Evolutionary conservation across 108 stramenopile genomes (phyloP).

Genomic region (Pseudonitzschia pungens): DNA sequence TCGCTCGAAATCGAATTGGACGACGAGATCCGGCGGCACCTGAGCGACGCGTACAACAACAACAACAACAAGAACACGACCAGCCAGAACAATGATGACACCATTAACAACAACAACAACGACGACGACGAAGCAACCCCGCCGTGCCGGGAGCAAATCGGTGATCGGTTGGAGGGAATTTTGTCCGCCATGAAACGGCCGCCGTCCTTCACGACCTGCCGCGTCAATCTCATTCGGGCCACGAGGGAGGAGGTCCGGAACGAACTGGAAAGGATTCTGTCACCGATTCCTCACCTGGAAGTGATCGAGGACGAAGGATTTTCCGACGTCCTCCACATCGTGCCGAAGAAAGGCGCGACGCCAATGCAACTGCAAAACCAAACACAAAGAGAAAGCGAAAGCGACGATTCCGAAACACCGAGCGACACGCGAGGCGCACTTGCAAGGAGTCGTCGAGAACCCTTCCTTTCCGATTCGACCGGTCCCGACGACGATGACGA

Average conservation of each 20-base stretch:
- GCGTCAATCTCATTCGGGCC: conserved; percentile 48
- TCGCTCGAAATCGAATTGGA: conserved; percentile 23
- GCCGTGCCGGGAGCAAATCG: no score
- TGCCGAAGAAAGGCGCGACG: no score
- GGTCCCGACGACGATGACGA: neutral
- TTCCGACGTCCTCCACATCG: conserved; percentile 35
- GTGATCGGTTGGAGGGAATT: conserved; percentile 37
- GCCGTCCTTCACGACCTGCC: conserved; percentile 48
- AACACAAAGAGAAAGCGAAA: neutral
- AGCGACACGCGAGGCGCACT: no score
- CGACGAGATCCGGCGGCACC: conserved; percentile 19
- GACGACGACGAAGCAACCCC: neutral
- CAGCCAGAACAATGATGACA: no score
- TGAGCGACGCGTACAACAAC: conserved; percentile 13
- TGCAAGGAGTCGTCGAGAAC: neutral
- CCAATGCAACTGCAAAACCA: neutral
- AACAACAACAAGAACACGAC: no score
- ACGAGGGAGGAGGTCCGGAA: conserved; percentile 44
- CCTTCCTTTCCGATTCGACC: neutral
- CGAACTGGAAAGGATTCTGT: conserved; percentile 27
- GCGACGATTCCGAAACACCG: neutral
- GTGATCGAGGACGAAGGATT: conserved; percentile 8
- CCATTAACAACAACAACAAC: neutral
- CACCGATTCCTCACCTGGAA: conserved; percentile 17
- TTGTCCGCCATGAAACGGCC: conserved; percentile 54